phyloP scores from a whole-genome alignment of 2,329 filamentous ascomycete species.

The Diaporthe australafricana region DNA sequence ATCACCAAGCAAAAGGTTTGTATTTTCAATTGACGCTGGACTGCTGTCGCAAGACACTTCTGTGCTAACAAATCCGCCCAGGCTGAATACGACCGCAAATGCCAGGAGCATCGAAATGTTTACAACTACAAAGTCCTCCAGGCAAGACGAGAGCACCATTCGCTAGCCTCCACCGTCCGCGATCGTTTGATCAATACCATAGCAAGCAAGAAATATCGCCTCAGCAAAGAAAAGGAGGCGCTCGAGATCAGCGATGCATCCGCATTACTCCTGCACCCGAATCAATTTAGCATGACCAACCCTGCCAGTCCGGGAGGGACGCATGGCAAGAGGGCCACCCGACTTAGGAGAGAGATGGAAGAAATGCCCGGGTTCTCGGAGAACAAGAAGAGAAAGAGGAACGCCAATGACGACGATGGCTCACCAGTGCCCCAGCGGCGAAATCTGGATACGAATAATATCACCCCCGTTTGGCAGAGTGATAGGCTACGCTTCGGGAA shows the following conservation, averaged over 20 bases:
- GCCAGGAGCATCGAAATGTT: slow-evolving; percentile 69
- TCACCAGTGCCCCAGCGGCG: slow-evolving; percentile 70
- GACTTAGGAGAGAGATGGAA: slow-evolving; percentile 70
- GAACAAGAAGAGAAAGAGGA: slow-evolving; percentile 72
- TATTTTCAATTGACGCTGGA: slow-evolving; percentile 56
- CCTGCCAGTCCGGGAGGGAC: slow-evolving; percentile 72
- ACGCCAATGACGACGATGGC: slow-evolving; percentile 70
- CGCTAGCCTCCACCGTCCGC: slow-evolving; percentile 70
- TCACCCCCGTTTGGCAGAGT: slow-evolving; percentile 72
- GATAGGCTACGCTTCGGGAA: slow-evolving; percentile 67
- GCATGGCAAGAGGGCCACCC: slow-evolving; percentile 72
- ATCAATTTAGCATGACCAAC: slow-evolving; percentile 75
- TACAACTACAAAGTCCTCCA: slow-evolving; percentile 72
- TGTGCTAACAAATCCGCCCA: slow-evolving; percentile 45
- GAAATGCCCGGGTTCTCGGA: slow-evolving; percentile 67
- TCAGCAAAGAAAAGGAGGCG: slow-evolving; percentile 75
- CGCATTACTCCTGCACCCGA: slow-evolving; percentile 74
- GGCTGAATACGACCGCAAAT: slow-evolving; percentile 73
- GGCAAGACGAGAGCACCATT: slow-evolving; percentile 70
- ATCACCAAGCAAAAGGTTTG: slow-evolving; percentile 84
- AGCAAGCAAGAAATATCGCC: slow-evolving; percentile 71
- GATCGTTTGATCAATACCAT: slow-evolving; percentile 76
- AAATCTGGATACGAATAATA: slow-evolving; percentile 65
- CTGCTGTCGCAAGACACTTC: background rate
- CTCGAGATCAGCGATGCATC: slow-evolving; percentile 76